These are phyloP conservation scores for Schizothecium vesticola DNA, from an alignment of 495 filamentous ascomycete species.

Conservation along the genomic window DNA sequence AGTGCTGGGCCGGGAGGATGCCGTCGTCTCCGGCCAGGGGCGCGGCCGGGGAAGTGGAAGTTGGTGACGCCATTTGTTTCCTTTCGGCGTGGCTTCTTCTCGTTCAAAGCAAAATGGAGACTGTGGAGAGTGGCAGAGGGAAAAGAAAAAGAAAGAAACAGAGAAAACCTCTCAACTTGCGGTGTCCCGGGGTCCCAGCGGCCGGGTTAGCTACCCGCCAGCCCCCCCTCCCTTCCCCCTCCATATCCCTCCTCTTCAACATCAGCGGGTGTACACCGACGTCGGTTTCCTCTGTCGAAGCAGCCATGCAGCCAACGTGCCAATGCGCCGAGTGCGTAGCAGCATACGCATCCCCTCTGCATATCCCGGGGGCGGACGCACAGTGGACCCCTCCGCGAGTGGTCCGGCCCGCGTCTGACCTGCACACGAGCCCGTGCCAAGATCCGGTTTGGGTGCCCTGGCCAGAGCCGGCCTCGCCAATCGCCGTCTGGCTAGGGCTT, in stretches of 20 bases:
- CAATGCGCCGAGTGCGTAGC: background rate
- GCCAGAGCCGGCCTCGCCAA: background rate
- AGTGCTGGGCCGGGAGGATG: conserved; percentile 4
- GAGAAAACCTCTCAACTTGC: background rate
- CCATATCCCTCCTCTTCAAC: background rate
- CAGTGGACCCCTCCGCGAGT: background rate
- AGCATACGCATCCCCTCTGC: background rate
- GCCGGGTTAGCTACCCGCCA: background rate
- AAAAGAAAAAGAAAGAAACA: background rate
- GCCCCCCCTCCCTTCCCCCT: background rate
- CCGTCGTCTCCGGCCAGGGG: background rate
- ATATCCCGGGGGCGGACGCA: background rate
- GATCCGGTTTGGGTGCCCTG: background rate
- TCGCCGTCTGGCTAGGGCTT: background rate
- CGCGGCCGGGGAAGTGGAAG: background rate
- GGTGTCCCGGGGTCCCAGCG: background rate
- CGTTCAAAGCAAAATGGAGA: background rate
- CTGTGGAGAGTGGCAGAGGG: background rate
- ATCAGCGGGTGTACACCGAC: background rate
- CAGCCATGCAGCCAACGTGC: background rate
- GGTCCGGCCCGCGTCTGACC: background rate
- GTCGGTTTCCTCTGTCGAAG: no score
- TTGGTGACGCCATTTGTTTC: background rate
- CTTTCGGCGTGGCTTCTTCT: background rate
- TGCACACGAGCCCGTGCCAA: background rate